Evolutionary conservation across 176 grass and related monocot species (phyloP), one percentile per base, ranked within the genome.

Genomic region (Carex cristatella): DNA sequence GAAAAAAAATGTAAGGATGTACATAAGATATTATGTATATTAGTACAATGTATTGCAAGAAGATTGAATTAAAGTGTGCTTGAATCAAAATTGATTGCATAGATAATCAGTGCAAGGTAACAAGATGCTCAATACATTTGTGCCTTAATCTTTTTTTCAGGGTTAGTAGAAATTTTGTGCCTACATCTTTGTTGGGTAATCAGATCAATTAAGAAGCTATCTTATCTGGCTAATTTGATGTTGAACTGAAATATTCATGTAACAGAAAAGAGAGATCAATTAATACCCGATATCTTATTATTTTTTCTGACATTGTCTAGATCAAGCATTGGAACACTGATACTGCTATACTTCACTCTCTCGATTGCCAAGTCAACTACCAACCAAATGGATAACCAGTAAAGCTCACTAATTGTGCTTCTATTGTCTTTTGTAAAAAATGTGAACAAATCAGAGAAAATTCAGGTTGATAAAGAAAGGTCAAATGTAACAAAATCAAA

Each of bases 251-350:
- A 69, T 75, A 75, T 75, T 53, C 70, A 48, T 11, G n/a, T 61
- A n/a, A 61, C 58, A 49, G 7, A 62, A 62, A 64, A 64, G 61
- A n/a, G 14, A 18, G n/a, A 4, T 28, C 54, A 13, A 75, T 42
- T 75, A 28, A 3, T 49, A 1, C 18, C 10, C 4, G 1, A 14
- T 75, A 30, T 28, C 18, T 9, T 53, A 5, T 27, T 48, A 10
- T 10, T 42, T 68, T 68, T 38, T 18, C 2, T 54, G 10, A 33
- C 31, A 55, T 79, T 35, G 7, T 35, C 2, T 81, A 81, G 78
- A 44, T 81, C 78, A 81, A 81, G 78, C 58, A 81, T 81, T 30
- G 78, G 78, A 62, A 81, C 78, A 81, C 58, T 81, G 56, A 81
- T 81, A 81, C 35, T 81, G 37, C 56, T 81, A 61, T 81, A 61